Evolutionary conservation across 192 early-diverging fungal genomes (phyloP).

Genomic region (Umbelopsis isabellina): DNA sequence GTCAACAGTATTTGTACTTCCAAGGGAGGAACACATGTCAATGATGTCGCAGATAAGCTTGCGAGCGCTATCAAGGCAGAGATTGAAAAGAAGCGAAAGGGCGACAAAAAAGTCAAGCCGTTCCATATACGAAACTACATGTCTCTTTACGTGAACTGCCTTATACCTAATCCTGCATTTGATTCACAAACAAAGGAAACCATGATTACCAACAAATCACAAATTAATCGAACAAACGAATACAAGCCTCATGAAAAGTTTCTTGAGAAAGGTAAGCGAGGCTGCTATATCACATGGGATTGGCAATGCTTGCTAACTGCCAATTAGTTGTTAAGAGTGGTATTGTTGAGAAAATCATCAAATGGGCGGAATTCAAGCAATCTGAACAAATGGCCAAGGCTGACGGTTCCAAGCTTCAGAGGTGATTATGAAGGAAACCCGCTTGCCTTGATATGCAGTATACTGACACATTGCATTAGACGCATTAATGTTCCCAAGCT

Average conservation of each 20-base stretch:
- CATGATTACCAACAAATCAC: slow-evolving; percentile 75
- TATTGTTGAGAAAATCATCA: slow-evolving; percentile 77
- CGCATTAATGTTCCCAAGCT: slow-evolving; percentile 85
- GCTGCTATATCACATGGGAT: neutral
- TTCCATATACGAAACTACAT: slow-evolving; percentile 89
- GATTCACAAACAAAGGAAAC: slow-evolving; percentile 98
- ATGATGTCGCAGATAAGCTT: slow-evolving; percentile 82
- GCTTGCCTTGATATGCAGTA: neutral
- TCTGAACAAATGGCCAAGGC: slow-evolving; percentile 82
- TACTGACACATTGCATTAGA: neutral
- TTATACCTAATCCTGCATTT: slow-evolving; percentile 94
- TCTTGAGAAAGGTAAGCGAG: slow-evolving; percentile 65
- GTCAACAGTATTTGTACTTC: slow-evolving; percentile 96
- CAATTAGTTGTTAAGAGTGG: slow-evolving; percentile 77
- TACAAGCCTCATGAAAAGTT: slow-evolving; percentile 79
- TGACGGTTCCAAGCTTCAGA: slow-evolving; percentile 64
- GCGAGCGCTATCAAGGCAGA: slow-evolving; percentile 67
- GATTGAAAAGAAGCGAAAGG: slow-evolving; percentile 72
- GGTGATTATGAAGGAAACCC: neutral
- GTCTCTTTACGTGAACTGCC: slow-evolving; percentile 92
- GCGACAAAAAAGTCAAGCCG: slow-evolving; percentile 74
- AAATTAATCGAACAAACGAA: slow-evolving; percentile 75
- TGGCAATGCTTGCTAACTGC: neutral
- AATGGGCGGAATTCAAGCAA: slow-evolving; percentile 71
- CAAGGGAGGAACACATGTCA: slow-evolving; percentile 92